A percentile compares a stretch with the other conserved stretches of the same genome.
phyloP scores from a whole-genome alignment of 1,284 basidiomycete species.

The Gomphus bonarii region DNA sequence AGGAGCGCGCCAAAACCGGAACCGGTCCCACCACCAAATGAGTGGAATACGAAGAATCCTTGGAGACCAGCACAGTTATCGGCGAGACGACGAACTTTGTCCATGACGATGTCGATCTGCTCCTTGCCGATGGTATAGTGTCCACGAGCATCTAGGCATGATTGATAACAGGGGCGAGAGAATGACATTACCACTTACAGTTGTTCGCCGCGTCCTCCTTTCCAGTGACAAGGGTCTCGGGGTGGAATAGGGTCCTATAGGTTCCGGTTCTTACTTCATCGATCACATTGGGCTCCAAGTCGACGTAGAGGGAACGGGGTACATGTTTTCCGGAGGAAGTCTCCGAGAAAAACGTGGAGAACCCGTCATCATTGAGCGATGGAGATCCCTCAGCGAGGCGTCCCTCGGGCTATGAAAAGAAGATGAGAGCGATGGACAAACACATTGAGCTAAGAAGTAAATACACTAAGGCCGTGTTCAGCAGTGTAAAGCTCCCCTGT shows the following conservation, averaged over 20 bases:
- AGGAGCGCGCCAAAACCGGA: slow-evolving; percentile 98
- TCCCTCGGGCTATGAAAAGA: slow-evolving; percentile 71
- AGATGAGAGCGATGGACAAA: not conserved
- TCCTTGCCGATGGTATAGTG: slow-evolving; percentile 99
- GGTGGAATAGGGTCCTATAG: slow-evolving; percentile 95
- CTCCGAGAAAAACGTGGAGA: slow-evolving; percentile 94
- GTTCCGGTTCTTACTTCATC: slow-evolving; percentile 94
- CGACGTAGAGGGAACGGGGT: slow-evolving; percentile 94
- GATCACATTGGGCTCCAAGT: slow-evolving; percentile 92
- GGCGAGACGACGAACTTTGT: slow-evolving; percentile 90
- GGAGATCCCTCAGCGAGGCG: slow-evolving; percentile 72
- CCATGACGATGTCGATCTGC: slow-evolving; percentile 87
- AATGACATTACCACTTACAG: slow-evolving; percentile 45
- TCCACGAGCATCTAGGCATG: slow-evolving; percentile 79
- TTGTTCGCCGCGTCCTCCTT: slow-evolving; percentile 99
- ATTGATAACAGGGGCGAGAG: slow-evolving; percentile 10
- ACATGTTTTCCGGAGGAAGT: slow-evolving; percentile 93
- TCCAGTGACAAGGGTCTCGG: slow-evolving; percentile 96
- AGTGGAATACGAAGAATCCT: slow-evolving; percentile 99
- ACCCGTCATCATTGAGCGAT: slow-evolving; percentile 76
- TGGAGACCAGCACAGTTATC: slow-evolving; percentile 98
- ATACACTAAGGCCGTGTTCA: slow-evolving; percentile 92
- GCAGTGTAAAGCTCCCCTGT: slow-evolving; percentile 96
- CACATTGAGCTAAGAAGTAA: slow-evolving; percentile 23
- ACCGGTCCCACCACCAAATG: slow-evolving; percentile 98